Base-by-base conservation (phyloP, 2,329 filamentous ascomycete genomes). In the Sporothrix curviconia region DNA sequence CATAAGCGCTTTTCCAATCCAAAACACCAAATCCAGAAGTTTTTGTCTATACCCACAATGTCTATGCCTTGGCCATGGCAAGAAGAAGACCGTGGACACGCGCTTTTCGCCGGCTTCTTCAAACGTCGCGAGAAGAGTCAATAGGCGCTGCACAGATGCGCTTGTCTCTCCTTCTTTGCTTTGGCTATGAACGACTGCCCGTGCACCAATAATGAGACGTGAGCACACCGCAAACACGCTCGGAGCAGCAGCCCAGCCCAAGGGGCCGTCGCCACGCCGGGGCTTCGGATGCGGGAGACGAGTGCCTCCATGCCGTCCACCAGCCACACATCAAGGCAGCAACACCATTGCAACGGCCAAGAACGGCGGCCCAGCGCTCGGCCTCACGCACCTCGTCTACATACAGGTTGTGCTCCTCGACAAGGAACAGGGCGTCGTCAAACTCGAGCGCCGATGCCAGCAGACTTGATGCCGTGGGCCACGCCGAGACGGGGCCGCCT, bases 321-420 rank as follows among this genome's bases (percentile, higher is more conserved):
- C 0, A 79, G 71, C 84, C 85, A 89, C 0, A 37, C 51, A 0
- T 65, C 65, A 30, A 78, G 61, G 7, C 25, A 30, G 6, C 17
- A 5, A 59, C 34, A 0, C 44, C 55, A 2, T n/a, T 56, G 3
- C 49, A 56, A 3, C 62, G 56, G 62, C 64, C 67, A 5, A 88
- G 72, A 3, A 82, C 73, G 15, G 69, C 69, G 0, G 78, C 72
- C 90, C 91, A 96, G n/a, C 83, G 69, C 17, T 78, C 72, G 3
- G 84, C 77, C 69, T 96, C 92, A 49, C 84, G 78, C 6, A 90
- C 82, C 64, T 91, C 85, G 68, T 97, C 92, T 51, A 92, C 76
- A 69, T 90, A 97, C n/a, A 96, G 78, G 68, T 99, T 99, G 68
- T 95, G 91, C 69, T 95, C 92, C 71, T 99, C 94, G 57, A 90